phyloP scores from a whole-genome alignment of 768 basidiomycete species.

The Mrakia gelida region DNA sequence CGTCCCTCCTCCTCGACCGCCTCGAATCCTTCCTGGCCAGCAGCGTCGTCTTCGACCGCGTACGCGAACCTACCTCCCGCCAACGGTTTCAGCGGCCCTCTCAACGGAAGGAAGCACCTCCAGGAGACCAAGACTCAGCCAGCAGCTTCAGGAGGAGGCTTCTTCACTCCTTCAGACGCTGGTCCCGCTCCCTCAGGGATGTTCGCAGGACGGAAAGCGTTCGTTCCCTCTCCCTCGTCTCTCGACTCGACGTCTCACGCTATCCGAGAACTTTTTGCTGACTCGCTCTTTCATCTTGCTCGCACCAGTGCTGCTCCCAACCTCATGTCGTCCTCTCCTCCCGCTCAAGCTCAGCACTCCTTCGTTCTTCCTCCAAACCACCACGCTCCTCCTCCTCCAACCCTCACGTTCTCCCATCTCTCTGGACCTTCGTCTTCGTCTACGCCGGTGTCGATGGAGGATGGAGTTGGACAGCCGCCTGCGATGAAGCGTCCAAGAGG shows the following conservation, averaged over 20 bases:
- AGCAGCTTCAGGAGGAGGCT: constrained; percentile 18
- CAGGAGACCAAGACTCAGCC: constrained; percentile 22
- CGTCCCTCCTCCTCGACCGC: not conserved
- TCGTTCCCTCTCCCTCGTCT: not conserved
- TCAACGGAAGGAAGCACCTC: constrained; percentile 6
- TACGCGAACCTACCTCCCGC: not conserved
- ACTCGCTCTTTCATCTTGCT: not conserved
- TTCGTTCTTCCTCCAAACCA: constrained; percentile 1
- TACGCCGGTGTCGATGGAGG: not conserved
- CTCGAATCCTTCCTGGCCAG: constrained; percentile 13
- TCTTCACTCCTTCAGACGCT: constrained; percentile 21
- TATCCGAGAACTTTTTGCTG: too few relatives aligned
- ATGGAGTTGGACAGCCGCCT: constrained; percentile 17
- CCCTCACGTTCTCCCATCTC: constrained; percentile 7
- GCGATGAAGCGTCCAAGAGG: constrained; percentile 29
- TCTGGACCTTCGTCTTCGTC: constrained; percentile 7
- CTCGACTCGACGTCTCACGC: too few relatives aligned
- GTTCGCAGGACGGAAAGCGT: constrained; percentile 8
- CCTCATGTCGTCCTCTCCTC: constrained; percentile 7
- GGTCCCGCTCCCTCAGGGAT: constrained; percentile 6
- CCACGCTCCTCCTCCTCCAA: not conserved
- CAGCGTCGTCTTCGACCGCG: not conserved
- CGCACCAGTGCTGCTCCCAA: not conserved
- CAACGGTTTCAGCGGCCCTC: not conserved
- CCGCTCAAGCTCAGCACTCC: constrained; percentile 11